These are phyloP conservation scores for Pichia sp. DNA, from an alignment of 1,139 yeast species.

Conservation along the genomic window DNA sequence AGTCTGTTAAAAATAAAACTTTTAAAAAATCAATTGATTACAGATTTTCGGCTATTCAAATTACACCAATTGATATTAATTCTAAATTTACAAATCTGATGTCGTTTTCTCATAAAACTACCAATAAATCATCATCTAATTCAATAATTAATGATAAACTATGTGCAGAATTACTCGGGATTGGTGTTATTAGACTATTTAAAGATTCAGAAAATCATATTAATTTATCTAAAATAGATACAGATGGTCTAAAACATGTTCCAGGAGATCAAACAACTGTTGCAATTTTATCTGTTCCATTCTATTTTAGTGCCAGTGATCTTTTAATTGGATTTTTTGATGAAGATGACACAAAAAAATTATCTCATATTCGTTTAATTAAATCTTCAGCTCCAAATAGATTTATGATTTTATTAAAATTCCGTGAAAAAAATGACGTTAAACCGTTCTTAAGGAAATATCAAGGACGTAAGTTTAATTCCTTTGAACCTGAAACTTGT, in stretches of 20 bases:
- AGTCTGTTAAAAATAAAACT: too few relatives aligned
- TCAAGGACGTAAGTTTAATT: conserved; percentile 73
- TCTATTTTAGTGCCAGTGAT: conserved; percentile 82
- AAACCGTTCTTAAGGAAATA: conserved; percentile 56
- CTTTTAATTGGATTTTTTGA: conserved; percentile 69
- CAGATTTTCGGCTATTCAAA: conserved; percentile 30
- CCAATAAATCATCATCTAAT: not conserved
- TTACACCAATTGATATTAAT: conserved; percentile 27
- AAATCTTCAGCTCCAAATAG: conserved; percentile 64
- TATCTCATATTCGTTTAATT: conserved; percentile 70
- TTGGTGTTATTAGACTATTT: conserved; percentile 67
- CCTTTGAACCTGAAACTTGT: conserved; percentile 86
- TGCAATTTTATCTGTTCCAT: conserved; percentile 79
- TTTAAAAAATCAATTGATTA: conserved; percentile 23
- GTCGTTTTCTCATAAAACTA: not conserved
- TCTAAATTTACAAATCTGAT: not conserved
- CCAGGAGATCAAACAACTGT: conserved; percentile 60
- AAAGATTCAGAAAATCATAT: conserved; percentile 38
- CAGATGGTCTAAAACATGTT: conserved; percentile 15
- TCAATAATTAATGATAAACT: conserved; percentile 38
- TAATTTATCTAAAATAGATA: conserved; percentile 15
- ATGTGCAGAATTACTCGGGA: conserved; percentile 56
- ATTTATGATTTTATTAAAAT: conserved; percentile 73
- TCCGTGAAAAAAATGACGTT: conserved; percentile 50
- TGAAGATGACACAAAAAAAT: conserved; percentile 44